Evolutionary conservation across 768 basidiomycete genomes (phyloP), one percentile per base, ranked within the genome.

Genomic region (Hericium erinaceus): DNA sequence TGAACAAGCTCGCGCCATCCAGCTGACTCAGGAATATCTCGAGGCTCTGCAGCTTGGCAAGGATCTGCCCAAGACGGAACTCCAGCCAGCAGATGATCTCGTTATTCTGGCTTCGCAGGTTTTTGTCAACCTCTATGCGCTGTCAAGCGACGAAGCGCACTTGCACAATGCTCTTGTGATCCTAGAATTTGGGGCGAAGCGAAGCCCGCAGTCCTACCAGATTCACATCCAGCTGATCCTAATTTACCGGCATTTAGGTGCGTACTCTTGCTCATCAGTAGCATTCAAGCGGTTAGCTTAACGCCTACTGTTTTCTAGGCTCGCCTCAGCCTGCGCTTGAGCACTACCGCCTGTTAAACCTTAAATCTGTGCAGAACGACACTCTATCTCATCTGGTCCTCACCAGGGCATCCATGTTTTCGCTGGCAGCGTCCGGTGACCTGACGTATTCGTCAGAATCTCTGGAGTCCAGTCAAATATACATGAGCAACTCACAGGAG

Each of bases 51-150:
- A 79, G 18, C 73, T 92, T 2, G 92, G 92, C 49, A 71, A 73
- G 44, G 73, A 79, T 53, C 75, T 95, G 18, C 81, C 85, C 8
- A 67, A 75, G 4, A 88, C 90, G 0, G 94, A 95, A 64, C 75
- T 94, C 24, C 94, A 95, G 66, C 89, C 87, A 16, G 88, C 83
- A 1, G 94, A 97, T 64, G 94, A 95, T 65, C 78, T 95, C 37
- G 84, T 79, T 24, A 75, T 95, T 26, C 73, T 97, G 20, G 83
- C 87, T 6, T 85, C 78, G 2, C 86, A 86, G 64, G 79, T 80
- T 2, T 77, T 83, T 55, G 77, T 92, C 48, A 81, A 73, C 66
- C 67, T 82, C 20, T 91, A 87, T 85, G 74, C 69, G 41, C 67
- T 83, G 50, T 73, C 78, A 58, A 73, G 67, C 16, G 79, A 85